Conservation (phyloP, 2,329 filamentous ascomycete species). For the Didymosphaeria variabile region DNA sequence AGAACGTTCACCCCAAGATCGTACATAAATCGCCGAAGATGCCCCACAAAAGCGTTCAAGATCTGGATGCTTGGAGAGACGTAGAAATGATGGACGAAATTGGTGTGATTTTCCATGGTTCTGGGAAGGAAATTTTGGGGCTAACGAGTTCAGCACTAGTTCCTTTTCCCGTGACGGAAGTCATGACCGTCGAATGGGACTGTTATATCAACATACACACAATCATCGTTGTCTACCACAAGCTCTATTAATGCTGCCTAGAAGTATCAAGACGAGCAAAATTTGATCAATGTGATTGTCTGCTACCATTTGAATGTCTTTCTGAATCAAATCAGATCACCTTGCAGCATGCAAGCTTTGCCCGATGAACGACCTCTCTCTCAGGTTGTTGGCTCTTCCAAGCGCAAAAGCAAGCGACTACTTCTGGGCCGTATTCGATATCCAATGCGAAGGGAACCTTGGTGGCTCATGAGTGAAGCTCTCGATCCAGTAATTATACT, state of each 20-base stretch:
- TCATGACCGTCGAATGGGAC: too few species aligned
- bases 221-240: too few species aligned
- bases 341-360: background rate
- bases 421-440: background rate
- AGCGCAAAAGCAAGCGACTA: background rate
- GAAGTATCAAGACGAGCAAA: background rate
- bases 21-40: conserved; percentile 1
- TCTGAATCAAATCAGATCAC: background rate
- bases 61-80: background rate
- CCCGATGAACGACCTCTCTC: background rate
- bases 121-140: too few species aligned
- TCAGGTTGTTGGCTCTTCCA: background rate
- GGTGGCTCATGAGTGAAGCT: background rate
- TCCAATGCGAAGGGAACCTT: background rate
- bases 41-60: background rate
- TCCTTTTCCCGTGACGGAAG: too few species aligned
- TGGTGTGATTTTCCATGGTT: background rate
- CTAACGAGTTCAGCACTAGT: background rate
- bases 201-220: too few species aligned
- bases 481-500: background rate
- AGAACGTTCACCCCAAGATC: background rate
- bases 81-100: background rate
- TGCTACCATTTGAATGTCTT: background rate
- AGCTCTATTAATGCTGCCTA: background rate
- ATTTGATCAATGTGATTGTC: background rate